Base-by-base conservation (phyloP, 2,329 filamentous ascomycete genomes). In the Claviceps pusilla region DNA sequence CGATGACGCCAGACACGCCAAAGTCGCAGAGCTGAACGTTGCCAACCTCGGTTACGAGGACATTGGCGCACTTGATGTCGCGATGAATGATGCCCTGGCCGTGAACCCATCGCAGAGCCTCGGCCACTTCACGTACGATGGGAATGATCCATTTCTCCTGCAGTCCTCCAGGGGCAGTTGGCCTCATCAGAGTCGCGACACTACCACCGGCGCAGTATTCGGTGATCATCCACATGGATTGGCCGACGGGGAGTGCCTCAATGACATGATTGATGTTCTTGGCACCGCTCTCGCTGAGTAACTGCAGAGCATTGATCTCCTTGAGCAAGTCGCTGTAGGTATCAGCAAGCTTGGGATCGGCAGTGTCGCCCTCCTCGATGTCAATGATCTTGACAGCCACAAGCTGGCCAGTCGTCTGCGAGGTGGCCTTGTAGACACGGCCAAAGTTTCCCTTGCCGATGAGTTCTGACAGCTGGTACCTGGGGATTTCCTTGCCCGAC, bases 141-240 rank as follows among this genome's bases (percentile, higher is more conserved):
- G 82, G 78, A 14, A 83, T 78, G 55, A 86, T 84, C 77, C 79
- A 85, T 65, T 81, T 84, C 70, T 86, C 83, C 61, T 80, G 77
- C n/a, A 86, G 68, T 2, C 82, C 82, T 1, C 78, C 78, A 0
- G 80, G 80, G 3, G 76, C 73, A 1, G 79, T 84, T n/a, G 83
- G 81, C 64, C 78, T 80, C 81, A 84, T 83, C 56, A 79, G 77
- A 57, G 77, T 90, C 59, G 79, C 84, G 66, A 94, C 84, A 66
- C 87, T 93, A 50, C 88, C 88, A 57, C 88, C 88, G 6, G 85
- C 86, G 62, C 87, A 90, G 67, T 90, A 89, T 69, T 93, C 87
- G 56, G 86, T 90, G 54, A 93, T 81, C 73, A 93, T 87, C 88
- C 88, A 94, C 71, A 94, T 83, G 57, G 87, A 80, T 60, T 86